A percentile compares a stretch with the other conserved stretches of the same genome.
These are phyloP conservation scores for Citrullus colocynthis DNA, from an alignment of 306 rosid species.

Conservation along the genomic window DNA sequence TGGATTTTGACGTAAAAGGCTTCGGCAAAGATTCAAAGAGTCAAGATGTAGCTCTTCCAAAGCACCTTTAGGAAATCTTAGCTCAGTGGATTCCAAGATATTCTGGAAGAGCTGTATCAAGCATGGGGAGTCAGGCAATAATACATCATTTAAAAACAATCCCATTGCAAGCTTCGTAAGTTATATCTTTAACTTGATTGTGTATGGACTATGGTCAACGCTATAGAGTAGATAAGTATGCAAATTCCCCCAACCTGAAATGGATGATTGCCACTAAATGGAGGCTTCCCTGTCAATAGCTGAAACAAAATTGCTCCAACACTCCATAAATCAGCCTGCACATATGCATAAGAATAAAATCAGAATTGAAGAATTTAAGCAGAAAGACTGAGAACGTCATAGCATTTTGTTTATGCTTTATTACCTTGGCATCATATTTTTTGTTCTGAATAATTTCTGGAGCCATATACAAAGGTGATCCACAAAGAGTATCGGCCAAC, in stretches of 20 bases:
- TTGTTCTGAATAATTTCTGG: constrained; percentile 71
- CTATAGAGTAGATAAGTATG: not conserved
- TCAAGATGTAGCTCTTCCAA: constrained; percentile 58
- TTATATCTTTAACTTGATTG: not conserved
- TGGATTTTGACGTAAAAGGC: constrained; percentile 73
- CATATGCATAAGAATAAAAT: not conserved
- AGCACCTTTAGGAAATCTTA: constrained; percentile 56
- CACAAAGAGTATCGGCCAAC: constrained; percentile 84
- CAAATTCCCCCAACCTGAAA: constrained; percentile 39
- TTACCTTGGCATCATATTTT: constrained; percentile 88
- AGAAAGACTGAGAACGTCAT: not conserved
- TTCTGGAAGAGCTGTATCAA: constrained; percentile 76
- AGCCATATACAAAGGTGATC: constrained; percentile 98
- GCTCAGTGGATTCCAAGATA: constrained; percentile 55
- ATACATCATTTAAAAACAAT: not conserved
- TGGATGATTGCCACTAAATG: constrained; percentile 70
- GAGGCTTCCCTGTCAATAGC: constrained; percentile 81
- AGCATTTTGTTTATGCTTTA: constrained; percentile 7
- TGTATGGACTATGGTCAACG: not conserved
- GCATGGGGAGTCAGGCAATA: constrained; percentile 15
- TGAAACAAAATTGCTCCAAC: constrained; percentile 93
- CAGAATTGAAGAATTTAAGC: not conserved
- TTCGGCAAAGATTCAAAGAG: constrained; percentile 83
- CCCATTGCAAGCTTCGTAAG: not conserved
- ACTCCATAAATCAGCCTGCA: constrained; percentile 99